Evolutionary conservation across 805 yeast species (phyloP), one percentile per base, ranked within the genome.

Genomic region (Candida xyloterini): DNA sequence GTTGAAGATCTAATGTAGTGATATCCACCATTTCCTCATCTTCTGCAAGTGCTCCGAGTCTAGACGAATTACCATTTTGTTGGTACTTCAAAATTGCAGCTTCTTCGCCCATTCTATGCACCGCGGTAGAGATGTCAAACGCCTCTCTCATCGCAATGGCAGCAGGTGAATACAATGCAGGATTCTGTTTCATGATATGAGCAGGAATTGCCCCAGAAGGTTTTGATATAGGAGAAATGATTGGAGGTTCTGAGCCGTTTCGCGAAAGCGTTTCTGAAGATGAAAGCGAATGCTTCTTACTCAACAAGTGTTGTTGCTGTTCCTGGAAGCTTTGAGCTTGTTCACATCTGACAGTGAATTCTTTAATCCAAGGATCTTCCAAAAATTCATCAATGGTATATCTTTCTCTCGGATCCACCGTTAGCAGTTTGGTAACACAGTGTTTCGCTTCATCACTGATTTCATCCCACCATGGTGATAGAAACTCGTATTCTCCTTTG

Each of bases 381-480:
- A 84, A 66, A 47, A 85, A 78, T 35, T 84, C 81, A 42, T 81
- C 82, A 42, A 85, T 79, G 7, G 86, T 78, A 55, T 83, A 83
- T 40, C 95, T 67, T 38, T 71, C 64, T 22, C 66, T 62, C 6
- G 90, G 88, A 54, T 83, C 84, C 14, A 85, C 91, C 0, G 88
- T 81, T 25, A 85, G 65, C 45, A 85, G 67, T 44, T 70, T 76
- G 3, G 78, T 62, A 6, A 85, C 87, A 60, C 88, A 75, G 48
- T 78, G 69, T 61, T 83, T 84, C 6, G 93, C 95, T 6, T 74
- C 78, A 26, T 51, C 55, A 34, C 82, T 73, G 26, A 85, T 82
- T 48, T 85, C 93, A 59, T 85, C 95, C 95, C 95, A 85, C 95
- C 95, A 85, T 1, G 95, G 95, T 25, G 78, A 68, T 50, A 85